phyloP scores from a whole-genome alignment of 2,329 filamentous ascomycete genomes.

The Chrysoporthe cubensis region DNA sequence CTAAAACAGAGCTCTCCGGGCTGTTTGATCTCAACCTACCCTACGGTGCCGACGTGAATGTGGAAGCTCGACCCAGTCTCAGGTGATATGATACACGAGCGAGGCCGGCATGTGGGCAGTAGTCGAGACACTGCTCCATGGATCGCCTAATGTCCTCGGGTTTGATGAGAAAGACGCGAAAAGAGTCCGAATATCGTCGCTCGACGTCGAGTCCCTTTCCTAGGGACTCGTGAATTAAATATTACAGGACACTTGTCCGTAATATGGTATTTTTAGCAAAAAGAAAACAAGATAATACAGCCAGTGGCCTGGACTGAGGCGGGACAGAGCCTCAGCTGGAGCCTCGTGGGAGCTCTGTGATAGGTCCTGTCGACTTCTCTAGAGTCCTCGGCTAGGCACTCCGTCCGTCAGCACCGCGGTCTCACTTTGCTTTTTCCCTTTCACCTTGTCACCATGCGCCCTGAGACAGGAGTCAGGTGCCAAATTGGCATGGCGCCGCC shows the following conservation, averaged over 20 bases:
- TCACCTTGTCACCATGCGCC: slow-evolving; percentile 7
- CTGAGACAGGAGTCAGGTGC: slow-evolving; percentile 18
- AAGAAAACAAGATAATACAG: slow-evolving; percentile 15
- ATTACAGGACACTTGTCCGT: slow-evolving; percentile 4
- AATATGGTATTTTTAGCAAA: slow-evolving; percentile 18
- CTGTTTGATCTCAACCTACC: background rate
- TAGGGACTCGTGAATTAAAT: background rate
- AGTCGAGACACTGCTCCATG: slow-evolving; percentile 7
- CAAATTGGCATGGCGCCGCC: slow-evolving; percentile 13
- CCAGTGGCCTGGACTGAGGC: background rate
- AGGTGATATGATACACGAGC: slow-evolving; percentile 1
- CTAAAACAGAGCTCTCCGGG: background rate
- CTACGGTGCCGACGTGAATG: background rate
- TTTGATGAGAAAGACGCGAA: background rate
- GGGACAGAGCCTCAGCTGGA: slow-evolving; percentile 27
- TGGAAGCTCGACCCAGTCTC: background rate
- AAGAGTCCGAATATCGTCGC: slow-evolving; percentile 3
- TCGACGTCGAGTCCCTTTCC: background rate
- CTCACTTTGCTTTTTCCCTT: slow-evolving; percentile 2
- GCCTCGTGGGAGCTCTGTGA: slow-evolving; percentile 21
- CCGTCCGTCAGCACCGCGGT: slow-evolving; percentile 2
- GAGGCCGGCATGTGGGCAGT: background rate
- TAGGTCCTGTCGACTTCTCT: slow-evolving; percentile 19
- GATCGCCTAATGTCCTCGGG: background rate
- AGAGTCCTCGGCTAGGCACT: background rate